Base-by-base conservation (phyloP, 1,284 basidiomycete species). In the Coniferiporia sulphurascens region DNA sequence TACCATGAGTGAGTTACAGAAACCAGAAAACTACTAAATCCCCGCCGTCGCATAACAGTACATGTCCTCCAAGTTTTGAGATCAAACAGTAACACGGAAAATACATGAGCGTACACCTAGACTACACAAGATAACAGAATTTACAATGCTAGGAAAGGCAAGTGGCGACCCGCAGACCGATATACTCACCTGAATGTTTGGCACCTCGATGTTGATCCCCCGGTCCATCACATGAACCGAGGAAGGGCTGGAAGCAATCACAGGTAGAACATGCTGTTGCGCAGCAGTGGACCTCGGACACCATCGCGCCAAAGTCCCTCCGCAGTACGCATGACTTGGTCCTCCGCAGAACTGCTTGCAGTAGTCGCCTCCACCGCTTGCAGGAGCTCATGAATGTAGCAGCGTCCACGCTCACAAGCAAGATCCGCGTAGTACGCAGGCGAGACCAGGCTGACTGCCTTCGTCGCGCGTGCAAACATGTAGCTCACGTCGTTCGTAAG, bases 341-440 rank as follows among this genome's bases (percentile, higher is more conserved):
- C 78, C n/a, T 62, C 62, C 48, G 62, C 55, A 13, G 50, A 58
- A 1, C 66, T 68, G 41, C 67, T 69, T 13, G 66, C 66, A 21
- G 67, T 65, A 13, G 73, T 72, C 6, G 72, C 69, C 55, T 73
- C 73, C 6, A 79, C 65, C 17, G 87, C 87, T 51, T 81, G 78
- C 45, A 91, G 72, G 17, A 90, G 73, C 57, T 80, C 78, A 69
- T 86, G 80, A 45, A 91, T 67, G 67, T 90, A 91, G 70, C 86
- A 89, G 19, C 89, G 75, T 1, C 89, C 89, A 2, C 89, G 78
- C 70, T 91, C 88, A 65, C 88, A 91, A 2, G 86, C 87, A 46
- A 91, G 72, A 67, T 91, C 77, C 7, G 86, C 86, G 68, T 89
- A 89, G 67, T 89, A 89, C 0, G 87, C 88, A 0, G 89, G 87